phyloP scores from a whole-genome alignment of 1,284 basidiomycete species.

The Leccinum pseudoinsigne region DNA sequence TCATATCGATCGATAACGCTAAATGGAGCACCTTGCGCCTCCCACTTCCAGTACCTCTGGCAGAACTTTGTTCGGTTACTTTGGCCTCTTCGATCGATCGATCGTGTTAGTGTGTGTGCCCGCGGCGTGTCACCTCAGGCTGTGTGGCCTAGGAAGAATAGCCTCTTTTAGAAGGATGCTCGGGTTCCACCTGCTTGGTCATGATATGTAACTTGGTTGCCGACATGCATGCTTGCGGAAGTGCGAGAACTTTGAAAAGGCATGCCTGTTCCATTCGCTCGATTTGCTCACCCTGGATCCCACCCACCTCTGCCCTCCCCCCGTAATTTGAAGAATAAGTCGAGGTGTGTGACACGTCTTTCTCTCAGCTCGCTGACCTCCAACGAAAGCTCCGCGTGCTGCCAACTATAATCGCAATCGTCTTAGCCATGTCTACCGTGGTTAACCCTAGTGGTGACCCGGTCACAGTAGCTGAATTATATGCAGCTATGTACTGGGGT shows the following conservation, averaged over 20 bases:
- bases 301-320: neutral
- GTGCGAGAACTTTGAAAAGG: slow-evolving; percentile 2
- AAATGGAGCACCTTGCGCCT: neutral
- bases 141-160: neutral
- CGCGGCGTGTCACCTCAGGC: neutral
- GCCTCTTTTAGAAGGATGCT: neutral
- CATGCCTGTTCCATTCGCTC: neutral
- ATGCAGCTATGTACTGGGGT: slow-evolving; percentile 25
- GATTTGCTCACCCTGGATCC: slow-evolving; percentile 2
- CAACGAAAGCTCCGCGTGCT: slow-evolving; percentile 1
- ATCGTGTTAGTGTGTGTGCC: neutral
- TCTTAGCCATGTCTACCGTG: slow-evolving; percentile 9
- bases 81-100: neutral
- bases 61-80: neutral
- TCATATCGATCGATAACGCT: neutral
- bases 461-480: slow-evolving; percentile 11
- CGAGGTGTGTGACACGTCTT: neutral
- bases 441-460: slow-evolving; percentile 6
- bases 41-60: neutral
- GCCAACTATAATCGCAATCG: neutral
- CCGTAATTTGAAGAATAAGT: neutral
- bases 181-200: neutral
- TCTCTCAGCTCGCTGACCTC: neutral
- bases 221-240: slow-evolving; percentile 1
- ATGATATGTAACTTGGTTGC: slow-evolving; percentile 2